Base-by-base conservation (phyloP, 148 eudicot species). In the Oxyria digyna region DNA sequence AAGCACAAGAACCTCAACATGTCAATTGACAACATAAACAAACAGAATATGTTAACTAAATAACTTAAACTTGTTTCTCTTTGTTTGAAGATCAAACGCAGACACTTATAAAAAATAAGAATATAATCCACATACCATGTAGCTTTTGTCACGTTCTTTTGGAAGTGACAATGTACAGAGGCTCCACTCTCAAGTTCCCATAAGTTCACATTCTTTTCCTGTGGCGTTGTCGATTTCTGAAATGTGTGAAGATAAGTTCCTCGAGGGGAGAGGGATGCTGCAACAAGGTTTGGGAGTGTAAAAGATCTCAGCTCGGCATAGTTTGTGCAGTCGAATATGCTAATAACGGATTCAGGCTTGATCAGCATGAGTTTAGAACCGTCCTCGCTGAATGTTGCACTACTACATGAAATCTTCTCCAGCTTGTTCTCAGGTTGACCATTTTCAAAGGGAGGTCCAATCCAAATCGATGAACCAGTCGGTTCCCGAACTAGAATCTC, bases 231-330 rank as follows among this genome's bases (percentile, higher is more conserved):
- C 35, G 82, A 74, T 72, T 85, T 94, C 85, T 91, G 96, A 83
- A 86, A 90, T 23, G 96, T 94, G 78, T 91, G 99, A 69, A 94
- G 76, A 68, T 85, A 90, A 69, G 89, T 87, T 69, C 99, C 99
- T 71, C 81, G 24, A 1, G 99, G 96, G 4, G 99, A 94, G 64
- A 94, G 66, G 50, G 78, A 67, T 23, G 87, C 87, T 55, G 87
- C 93, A 67, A 76, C 78, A 69, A 88, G 72, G 68, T 84, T 78
- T 0, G 87, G 85, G 27, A 88, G 73, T 75, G 84, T 73, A 71
- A 90, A 78, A 37, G 91, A 78, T 74, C 81, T 84, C 17, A 82
- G 79, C 81, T 88, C 91, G 35, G 74, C 74, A 69, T 74, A 88
- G 52, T 76, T 85, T 70, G 75, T 88, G 79, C 84, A 79, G 72